Evolutionary conservation across 2,329 filamentous ascomycete genomes (phyloP).

Genomic region (Tolypocladium paradoxum): DNA sequence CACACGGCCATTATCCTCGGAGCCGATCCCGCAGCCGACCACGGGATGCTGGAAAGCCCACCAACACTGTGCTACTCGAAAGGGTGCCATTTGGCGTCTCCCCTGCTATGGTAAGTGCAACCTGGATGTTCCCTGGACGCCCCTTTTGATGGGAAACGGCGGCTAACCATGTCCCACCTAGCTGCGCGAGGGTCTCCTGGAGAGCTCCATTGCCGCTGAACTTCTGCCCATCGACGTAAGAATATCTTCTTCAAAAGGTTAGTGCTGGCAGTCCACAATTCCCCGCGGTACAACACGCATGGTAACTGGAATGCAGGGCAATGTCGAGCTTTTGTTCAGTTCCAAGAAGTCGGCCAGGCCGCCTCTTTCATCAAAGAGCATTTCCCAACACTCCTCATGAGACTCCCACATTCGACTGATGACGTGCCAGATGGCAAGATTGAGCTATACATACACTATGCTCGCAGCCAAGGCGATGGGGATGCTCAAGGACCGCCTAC

Average conservation of each 20-base stretch:
- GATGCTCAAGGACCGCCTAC: constrained; percentile 14
- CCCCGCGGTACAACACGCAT: neutral
- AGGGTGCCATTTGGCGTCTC: constrained; percentile 38
- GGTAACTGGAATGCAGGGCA: constrained; percentile 21
- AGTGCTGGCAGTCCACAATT: neutral
- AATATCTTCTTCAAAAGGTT: constrained; percentile 24
- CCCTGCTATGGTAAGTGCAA: constrained; percentile 33
- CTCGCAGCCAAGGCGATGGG: constrained; percentile 24
- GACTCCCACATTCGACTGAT: constrained; percentile 25
- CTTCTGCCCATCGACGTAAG: constrained; percentile 28
- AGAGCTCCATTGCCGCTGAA: constrained; percentile 22
- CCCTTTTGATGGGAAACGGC: neutral
- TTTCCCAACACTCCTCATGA: constrained; percentile 27
- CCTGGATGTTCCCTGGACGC: neutral
- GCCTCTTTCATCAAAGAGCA: constrained; percentile 30
- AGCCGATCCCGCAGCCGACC: constrained; percentile 24
- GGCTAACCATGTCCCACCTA: constrained; percentile 7
- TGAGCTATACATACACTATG: constrained; percentile 29
- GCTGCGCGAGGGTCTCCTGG: constrained; percentile 26
- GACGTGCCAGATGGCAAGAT: constrained; percentile 26
- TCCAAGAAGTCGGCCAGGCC: constrained; percentile 28
- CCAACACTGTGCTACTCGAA: constrained; percentile 44
- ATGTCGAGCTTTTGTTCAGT: constrained; percentile 31
- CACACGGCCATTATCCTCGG: constrained; percentile 3
- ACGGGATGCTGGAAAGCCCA: constrained; percentile 30